Evolutionary conservation across 768 basidiomycete species (phyloP).

Genomic region (Cystofilobasidium ferigula): DNA sequence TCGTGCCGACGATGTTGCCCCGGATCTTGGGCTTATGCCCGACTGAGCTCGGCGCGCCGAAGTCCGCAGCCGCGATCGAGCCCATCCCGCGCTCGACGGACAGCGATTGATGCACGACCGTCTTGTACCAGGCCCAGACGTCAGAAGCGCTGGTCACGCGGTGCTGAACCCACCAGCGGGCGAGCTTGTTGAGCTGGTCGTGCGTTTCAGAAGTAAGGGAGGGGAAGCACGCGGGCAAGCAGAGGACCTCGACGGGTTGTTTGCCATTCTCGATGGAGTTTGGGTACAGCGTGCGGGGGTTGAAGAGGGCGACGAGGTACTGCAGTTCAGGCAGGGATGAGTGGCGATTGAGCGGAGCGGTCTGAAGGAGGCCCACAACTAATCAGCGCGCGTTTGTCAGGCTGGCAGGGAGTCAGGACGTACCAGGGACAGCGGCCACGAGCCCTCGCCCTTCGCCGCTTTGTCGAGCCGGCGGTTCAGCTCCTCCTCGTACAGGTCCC

Average conservation of each 20-base stretch:
- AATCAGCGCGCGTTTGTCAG: not conserved
- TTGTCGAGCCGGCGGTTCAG: constrained; percentile 43
- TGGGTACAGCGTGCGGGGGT: constrained; percentile 63
- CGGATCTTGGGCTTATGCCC: no score
- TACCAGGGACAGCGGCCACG: constrained; percentile 55
- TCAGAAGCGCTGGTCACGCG: no score
- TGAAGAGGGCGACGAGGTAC: constrained; percentile 67
- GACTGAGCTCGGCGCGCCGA: no score
- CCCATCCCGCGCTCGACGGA: no score
- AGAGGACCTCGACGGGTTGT: constrained; percentile 11
- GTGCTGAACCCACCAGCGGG: not conserved
- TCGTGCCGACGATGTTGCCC: not conserved
- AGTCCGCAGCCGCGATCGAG: no score
- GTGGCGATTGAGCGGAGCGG: constrained; percentile 74
- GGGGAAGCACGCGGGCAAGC: constrained; percentile 9
- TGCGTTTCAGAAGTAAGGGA: not conserved
- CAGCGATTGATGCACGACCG: no score
- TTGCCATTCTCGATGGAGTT: constrained; percentile 49
- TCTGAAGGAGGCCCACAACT: constrained; percentile 41
- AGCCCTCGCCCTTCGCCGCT: constrained; percentile 28
- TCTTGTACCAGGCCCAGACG: no score
- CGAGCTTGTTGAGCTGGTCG: not conserved
- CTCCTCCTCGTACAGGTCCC: constrained; percentile 46
- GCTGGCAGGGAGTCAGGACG: not conserved
- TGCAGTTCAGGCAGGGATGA: constrained; percentile 78